These are phyloP conservation scores for Peronospora destructor DNA, from an alignment of 352 stramenopile genomes.

Conservation along the genomic window DNA sequence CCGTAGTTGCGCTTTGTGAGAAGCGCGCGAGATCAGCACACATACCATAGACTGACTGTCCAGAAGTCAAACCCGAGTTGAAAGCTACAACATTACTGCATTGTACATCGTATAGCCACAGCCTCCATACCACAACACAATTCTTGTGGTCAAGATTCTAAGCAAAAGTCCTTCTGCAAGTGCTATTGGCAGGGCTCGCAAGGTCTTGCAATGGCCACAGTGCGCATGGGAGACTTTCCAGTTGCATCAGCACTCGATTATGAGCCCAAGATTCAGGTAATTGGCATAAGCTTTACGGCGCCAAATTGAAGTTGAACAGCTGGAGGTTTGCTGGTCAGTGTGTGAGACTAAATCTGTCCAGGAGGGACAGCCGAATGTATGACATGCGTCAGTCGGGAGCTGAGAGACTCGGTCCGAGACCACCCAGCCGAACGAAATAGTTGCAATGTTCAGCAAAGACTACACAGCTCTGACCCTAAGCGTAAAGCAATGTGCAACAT, in stretches of 20 bases:
- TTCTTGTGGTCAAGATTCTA: too few relatives aligned
- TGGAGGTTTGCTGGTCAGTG: conserved; percentile 12
- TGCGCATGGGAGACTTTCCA: neutral
- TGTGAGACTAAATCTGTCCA: conserved; percentile 11
- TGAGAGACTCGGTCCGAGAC: neutral
- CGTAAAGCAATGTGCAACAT: conserved; percentile 22
- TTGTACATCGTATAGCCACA: neutral
- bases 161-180: neutral
- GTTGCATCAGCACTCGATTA: neutral
- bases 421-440: conserved; percentile 10
- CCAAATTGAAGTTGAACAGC: conserved; percentile 20
- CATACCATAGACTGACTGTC: too few relatives aligned
- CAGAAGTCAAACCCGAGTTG: too few relatives aligned
- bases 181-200: neutral
- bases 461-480: conserved; percentile 8
- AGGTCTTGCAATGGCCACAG: neutral
- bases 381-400: conserved; percentile 17
- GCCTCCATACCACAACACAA: too few relatives aligned
- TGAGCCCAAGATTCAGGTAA: conserved; percentile 7
- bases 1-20: too few relatives aligned
- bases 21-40: too few relatives aligned
- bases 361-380: conserved; percentile 23
- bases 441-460: conserved; percentile 8
- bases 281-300: neutral
- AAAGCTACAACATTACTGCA: conserved; percentile 8